These are phyloP conservation scores for Straminergon stramineum DNA, from an alignment of 225 moss, liverwort and hornwort genomes.

Conservation along the genomic window DNA sequence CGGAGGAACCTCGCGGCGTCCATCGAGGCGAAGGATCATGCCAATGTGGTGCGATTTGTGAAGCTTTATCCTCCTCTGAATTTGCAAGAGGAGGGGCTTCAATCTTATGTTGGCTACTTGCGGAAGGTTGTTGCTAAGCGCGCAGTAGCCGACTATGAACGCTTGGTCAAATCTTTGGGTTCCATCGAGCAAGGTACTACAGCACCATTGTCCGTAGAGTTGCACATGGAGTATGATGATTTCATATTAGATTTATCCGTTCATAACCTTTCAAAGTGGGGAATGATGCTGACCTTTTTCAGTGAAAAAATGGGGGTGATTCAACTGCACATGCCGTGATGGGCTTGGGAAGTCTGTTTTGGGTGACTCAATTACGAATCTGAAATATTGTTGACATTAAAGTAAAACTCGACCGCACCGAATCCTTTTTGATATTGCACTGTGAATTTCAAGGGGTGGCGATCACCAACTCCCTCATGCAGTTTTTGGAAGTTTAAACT, in stretches of 20 bases:
- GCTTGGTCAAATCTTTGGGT: conserved; percentile 30
- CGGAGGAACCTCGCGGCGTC: conserved; percentile 61
- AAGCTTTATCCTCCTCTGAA: conserved; percentile 79
- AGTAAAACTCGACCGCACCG: not conserved
- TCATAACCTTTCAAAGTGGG: not conserved
- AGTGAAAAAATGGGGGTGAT: not conserved
- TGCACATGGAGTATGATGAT: not conserved
- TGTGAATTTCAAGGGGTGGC: not conserved
- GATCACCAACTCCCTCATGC: not conserved
- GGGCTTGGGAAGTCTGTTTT: not conserved
- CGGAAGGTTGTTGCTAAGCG: conserved; percentile 67
- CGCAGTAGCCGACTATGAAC: conserved; percentile 60
- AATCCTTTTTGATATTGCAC: not conserved
- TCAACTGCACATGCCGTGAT: not conserved
- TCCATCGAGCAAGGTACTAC: not conserved
- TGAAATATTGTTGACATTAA: not conserved
- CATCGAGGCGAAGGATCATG: conserved; percentile 71
- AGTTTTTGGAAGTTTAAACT: not conserved
- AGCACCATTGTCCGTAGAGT: not conserved
- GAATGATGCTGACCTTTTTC: not conserved
- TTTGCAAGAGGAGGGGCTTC: conserved; percentile 80
- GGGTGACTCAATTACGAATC: not conserved
- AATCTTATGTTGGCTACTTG: conserved; percentile 68
- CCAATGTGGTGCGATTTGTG: conserved; percentile 73
- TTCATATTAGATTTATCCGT: not conserved